Evolutionary conservation across 2,329 filamentous ascomycete species (phyloP), one percentile per base, ranked within the genome.

Genomic region (Exserohilum rostratum): DNA sequence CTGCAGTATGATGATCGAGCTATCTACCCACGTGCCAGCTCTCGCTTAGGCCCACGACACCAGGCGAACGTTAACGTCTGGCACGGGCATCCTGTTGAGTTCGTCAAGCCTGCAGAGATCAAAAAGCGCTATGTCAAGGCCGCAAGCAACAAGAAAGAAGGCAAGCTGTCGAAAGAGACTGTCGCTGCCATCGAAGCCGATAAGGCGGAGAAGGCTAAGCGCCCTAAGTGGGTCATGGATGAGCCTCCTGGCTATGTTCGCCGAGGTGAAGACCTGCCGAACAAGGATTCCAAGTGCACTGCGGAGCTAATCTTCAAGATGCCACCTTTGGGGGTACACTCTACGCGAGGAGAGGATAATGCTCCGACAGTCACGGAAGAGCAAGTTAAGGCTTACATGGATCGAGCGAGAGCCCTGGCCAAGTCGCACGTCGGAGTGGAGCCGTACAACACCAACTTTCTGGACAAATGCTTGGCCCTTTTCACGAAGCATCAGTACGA

Each of bases 11-110:
- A 99, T 69, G 95, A 99, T 74, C 88, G 95, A 61, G 79, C 80
- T 2, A 98, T 99, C 62, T 98, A 98, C 71, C 95, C 95, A 7
- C 89, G 95, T 62, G 93, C 95, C 13, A 96, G 93, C 71, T 98
- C 95, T 50, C 89, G 95, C 33, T 82, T 98, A 33, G 95, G 95
- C 6, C 91, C 92, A 9, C 87, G 92, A 50, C 92, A 98, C 74
- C 95, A 99, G 78, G 93, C 95, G 3, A 88, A 87, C 64, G 90
- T 96, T 30, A 81, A 85, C 44, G 83, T 90, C 5, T 99, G 95
- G 95, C 89, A 89, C 50, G 95, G 93, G 5, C 87, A 86, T 49
- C 88, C 92, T 0, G 88, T 98, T n/a, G 83, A 96, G 73, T 90
- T 96, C 53, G 91, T 96, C 58, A 97, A 96, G 73, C 87, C 92